Percentiles rank a stretch among this genome's conserved stretches.
phyloP scores from a whole-genome alignment of 345 rosid genomes.

The Iberis pinnata region DNA sequence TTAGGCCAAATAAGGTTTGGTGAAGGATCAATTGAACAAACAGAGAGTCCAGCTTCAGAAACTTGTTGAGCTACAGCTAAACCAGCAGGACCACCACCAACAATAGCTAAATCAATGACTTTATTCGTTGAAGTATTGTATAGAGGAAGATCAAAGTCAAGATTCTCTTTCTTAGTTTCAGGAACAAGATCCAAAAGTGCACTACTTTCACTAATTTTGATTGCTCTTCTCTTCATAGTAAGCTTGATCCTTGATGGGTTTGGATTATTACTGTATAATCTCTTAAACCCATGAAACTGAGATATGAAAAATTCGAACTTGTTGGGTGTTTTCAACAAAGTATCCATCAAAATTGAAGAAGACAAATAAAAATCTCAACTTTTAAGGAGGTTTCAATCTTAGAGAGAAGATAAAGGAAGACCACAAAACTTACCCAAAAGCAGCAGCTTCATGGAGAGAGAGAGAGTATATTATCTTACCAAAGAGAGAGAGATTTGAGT shows the following conservation, averaged over 20 bases:
- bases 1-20: slow-evolving; percentile 96
- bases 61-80: slow-evolving; percentile 95
- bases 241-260: slow-evolving; percentile 42
- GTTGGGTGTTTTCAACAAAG: slow-evolving; percentile 61
- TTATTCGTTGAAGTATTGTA: slow-evolving; percentile 53
- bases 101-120: slow-evolving; percentile 79
- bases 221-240: slow-evolving; percentile 35
- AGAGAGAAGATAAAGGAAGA: slow-evolving; percentile 4
- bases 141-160: slow-evolving; percentile 80
- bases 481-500: slow-evolving; percentile 6
- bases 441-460: slow-evolving; percentile 30
- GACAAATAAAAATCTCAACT: neutral
- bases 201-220: slow-evolving; percentile 32
- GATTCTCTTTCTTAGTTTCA: slow-evolving; percentile 77
- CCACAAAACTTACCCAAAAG: slow-evolving; percentile 25
- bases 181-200: slow-evolving; percentile 89
- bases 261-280: slow-evolving; percentile 29
- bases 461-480: slow-evolving; percentile 23
- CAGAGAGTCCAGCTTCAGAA: slow-evolving; percentile 86
- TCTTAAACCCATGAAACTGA: slow-evolving; percentile 55
- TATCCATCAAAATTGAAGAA: slow-evolving; percentile 49
- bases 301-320: slow-evolving; percentile 53
- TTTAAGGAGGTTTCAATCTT: neutral
- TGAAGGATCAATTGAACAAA: slow-evolving; percentile 80
- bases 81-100: slow-evolving; percentile 98